Conservation (phyloP, 2,329 filamentous ascomycete species). For the Geosmithia flava region DNA sequence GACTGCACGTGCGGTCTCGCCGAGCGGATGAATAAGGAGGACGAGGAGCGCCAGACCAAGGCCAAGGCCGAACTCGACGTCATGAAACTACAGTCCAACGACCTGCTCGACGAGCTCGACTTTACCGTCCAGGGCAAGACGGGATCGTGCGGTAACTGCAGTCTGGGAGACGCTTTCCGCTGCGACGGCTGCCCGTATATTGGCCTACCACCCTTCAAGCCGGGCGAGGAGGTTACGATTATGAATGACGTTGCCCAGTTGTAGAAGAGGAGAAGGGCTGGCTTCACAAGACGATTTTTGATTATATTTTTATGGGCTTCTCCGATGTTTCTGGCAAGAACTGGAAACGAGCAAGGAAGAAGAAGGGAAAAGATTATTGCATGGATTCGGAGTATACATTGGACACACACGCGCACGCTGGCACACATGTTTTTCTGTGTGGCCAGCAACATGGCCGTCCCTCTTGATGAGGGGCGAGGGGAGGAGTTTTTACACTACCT, state of each 20-base stretch:
- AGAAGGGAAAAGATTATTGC: background rate
- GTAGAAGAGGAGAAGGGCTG: constrained; percentile 21
- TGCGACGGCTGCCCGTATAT: constrained; percentile 70
- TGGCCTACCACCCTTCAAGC: constrained; percentile 90
- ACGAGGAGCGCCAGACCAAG: constrained; percentile 57
- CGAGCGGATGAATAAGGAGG: constrained; percentile 75
- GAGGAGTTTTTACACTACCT: too few relatives aligned
- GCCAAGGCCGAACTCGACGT: constrained; percentile 52
- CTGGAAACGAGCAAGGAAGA: background rate
- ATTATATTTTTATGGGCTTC: too few relatives aligned
- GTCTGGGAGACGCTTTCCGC: constrained; percentile 79
- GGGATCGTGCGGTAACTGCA: constrained; percentile 85
- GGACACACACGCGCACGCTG: background rate
- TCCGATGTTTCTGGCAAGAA: too few relatives aligned
- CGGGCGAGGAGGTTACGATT: constrained; percentile 83
- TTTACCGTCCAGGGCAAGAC: constrained; percentile 87
- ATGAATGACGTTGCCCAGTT: constrained; percentile 79
- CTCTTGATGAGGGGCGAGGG: too few relatives aligned
- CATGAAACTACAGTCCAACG: constrained; percentile 61
- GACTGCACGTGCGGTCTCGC: constrained; percentile 95
- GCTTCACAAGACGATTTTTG: background rate
- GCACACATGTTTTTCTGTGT: background rate
- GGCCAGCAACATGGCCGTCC: too few relatives aligned
- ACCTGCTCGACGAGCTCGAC: constrained; percentile 69
- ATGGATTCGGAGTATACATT: background rate